Evolutionary conservation across 805 yeast genomes (phyloP).

Genomic region (Saturnispora quitensis): DNA sequence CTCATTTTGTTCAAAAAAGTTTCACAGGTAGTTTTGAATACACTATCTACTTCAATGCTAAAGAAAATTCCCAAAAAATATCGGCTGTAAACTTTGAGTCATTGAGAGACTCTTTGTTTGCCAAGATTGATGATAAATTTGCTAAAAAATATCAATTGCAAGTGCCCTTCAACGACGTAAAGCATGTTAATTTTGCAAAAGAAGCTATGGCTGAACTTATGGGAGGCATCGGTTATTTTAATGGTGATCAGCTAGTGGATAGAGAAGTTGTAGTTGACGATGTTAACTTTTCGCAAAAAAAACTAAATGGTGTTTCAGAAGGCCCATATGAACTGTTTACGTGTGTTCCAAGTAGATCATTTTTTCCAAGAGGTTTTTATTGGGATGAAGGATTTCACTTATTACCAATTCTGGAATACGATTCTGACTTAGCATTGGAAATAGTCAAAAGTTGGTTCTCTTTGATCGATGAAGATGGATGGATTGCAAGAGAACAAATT

Average conservation of each 20-base stretch:
- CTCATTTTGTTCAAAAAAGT: conserved; percentile 70
- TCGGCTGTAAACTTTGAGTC: conserved; percentile 28
- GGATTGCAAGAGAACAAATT: conserved; percentile 95
- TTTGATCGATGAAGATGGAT: conserved; percentile 80
- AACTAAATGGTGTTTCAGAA: conserved; percentile 46
- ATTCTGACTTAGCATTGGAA: conserved; percentile 71
- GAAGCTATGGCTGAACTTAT: conserved; percentile 72
- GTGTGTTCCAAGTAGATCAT: conserved; percentile 84
- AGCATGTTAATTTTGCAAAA: conserved; percentile 53
- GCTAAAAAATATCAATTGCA: conserved; percentile 37
- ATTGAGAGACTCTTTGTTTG: conserved; percentile 27
- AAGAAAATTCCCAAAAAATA: conserved; percentile 34
- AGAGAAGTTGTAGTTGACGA: conserved; percentile 59
- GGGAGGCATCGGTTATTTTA: conserved; percentile 85
- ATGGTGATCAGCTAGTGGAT: conserved; percentile 80
- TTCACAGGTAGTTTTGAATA: conserved; percentile 71
- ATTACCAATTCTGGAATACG: conserved; percentile 72
- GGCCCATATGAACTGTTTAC: conserved; percentile 75
- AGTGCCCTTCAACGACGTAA: conserved; percentile 41
- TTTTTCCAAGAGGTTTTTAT: conserved; percentile 93
- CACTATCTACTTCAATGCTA: conserved; percentile 52
- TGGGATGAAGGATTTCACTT: conserved; percentile 99
- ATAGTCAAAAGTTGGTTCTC: conserved; percentile 82
- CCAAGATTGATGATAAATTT: conserved; percentile 46
- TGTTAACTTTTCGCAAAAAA: conserved; percentile 50